Conservation (phyloP, 2,329 filamentous ascomycete genomes). For the Sporothrix protearum region DNA sequence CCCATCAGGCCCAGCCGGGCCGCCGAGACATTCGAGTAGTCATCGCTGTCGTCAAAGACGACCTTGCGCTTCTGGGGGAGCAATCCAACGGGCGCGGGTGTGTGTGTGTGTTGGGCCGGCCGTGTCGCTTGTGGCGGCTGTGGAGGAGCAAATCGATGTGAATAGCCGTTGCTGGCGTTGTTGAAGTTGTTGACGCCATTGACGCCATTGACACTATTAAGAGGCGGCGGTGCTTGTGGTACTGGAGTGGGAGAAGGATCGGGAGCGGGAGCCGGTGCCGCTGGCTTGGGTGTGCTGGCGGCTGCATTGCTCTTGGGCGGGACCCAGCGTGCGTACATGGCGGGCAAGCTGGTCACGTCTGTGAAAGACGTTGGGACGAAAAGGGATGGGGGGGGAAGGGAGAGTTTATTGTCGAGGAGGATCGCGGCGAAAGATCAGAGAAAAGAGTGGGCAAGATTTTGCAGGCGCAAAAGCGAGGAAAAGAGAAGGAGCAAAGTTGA, state of each 20-base stretch:
- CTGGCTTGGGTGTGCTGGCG: constrained; percentile 9
- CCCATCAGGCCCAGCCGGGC: neutral
- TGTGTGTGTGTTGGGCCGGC: neutral
- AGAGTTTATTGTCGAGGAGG: neutral
- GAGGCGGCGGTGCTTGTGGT: neutral
- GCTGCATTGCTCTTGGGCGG: constrained; percentile 33
- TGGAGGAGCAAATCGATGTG: neutral
- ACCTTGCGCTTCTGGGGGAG: constrained; percentile 27
- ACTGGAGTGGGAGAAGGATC: neutral
- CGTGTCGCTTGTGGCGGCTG: neutral
- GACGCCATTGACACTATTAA: neutral
- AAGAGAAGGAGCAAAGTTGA: constrained; percentile 4
- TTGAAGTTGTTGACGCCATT: no score
- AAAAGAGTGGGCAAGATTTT: neutral
- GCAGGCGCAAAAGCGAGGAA: neutral
- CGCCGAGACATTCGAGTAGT: constrained; percentile 19
- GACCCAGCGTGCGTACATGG: constrained; percentile 39
- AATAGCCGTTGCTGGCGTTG: neutral
- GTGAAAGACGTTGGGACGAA: neutral
- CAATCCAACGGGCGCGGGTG: constrained; percentile 20
- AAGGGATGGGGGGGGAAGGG: neutral
- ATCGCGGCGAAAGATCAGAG: neutral
- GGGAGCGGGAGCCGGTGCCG: neutral
- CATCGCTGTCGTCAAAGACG: constrained; percentile 31
- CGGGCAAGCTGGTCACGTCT: neutral